phyloP scores from a whole-genome alignment of 2,329 filamentous ascomycete genomes.

The Aspergillus ochraceoroseus region DNA sequence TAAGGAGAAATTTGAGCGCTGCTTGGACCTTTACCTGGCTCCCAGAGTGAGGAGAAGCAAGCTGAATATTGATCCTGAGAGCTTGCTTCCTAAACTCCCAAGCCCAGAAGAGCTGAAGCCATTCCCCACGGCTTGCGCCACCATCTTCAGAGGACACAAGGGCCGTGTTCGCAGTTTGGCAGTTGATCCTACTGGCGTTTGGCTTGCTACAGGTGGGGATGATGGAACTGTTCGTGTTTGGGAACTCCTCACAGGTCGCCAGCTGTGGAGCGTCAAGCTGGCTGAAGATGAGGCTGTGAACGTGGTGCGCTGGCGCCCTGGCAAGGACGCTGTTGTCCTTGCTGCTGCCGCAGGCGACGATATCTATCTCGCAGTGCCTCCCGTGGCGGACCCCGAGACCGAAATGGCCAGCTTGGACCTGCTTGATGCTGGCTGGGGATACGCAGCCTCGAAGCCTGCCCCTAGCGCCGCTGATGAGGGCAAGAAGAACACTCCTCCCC shows the following conservation, averaged over 20 bases:
- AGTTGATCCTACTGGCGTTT: slow-evolving; percentile 79
- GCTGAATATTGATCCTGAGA: slow-evolving; percentile 93
- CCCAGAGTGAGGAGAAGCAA: slow-evolving; percentile 87
- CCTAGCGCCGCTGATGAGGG: slow-evolving; percentile 48
- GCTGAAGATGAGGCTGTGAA: slow-evolving; percentile 75
- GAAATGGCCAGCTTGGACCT: slow-evolving; percentile 70
- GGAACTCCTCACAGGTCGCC: slow-evolving; percentile 78
- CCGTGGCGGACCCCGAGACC: slow-evolving; percentile 64
- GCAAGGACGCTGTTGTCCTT: slow-evolving; percentile 72
- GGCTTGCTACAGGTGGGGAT: slow-evolving; percentile 86
- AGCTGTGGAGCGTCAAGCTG: slow-evolving; percentile 78
- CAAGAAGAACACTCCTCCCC: slow-evolving; percentile 70
- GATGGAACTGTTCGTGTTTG: slow-evolving; percentile 89
- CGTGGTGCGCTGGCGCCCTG: slow-evolving; percentile 82
- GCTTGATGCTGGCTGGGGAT: slow-evolving; percentile 86
- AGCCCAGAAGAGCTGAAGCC: slow-evolving; percentile 89
- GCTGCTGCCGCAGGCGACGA: slow-evolving; percentile 80
- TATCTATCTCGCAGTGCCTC: slow-evolving; percentile 76
- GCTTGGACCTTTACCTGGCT: slow-evolving; percentile 89
- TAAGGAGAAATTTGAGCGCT: slow-evolving; percentile 94
- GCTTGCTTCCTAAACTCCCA: slow-evolving; percentile 85
- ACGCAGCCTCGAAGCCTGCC: slow-evolving; percentile 60
- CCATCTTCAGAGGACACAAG: slow-evolving; percentile 80
- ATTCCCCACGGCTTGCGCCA: slow-evolving; percentile 86
- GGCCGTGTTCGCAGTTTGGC: slow-evolving; percentile 80